Evolutionary conservation across 164 flowering plant genomes (phyloP), one percentile per base, ranked within the genome.

Genomic region (Pachysandra terminalis): DNA sequence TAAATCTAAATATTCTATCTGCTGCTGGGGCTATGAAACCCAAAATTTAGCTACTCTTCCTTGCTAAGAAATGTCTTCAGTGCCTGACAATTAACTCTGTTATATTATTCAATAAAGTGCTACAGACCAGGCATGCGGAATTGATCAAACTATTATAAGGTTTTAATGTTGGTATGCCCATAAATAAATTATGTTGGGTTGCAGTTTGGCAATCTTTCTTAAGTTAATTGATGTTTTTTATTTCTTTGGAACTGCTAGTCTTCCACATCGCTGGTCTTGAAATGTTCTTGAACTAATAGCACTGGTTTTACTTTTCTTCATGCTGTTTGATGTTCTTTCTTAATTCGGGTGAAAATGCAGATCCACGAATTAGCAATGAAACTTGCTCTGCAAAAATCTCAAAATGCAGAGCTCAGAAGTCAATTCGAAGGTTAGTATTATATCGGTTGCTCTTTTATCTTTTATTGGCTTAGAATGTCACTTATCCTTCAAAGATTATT

Each of bases 301-400:
- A 10, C 4, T 45, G n/a, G n/a, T 10, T 45, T 5, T 15, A 1
- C 2, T 45, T 45, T 58, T 58, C 27, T 58, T 27, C 26, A n/a
- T 32, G 19, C 6, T 15, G 2, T 32, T 0, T 28, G 9, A 9
- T 27, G 23, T 14, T 48, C 9, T 40, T 49, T 22, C 61, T 8
- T n/a, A n/a, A 66, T 41, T 13, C 0, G 59, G 52, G n/a, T 61
- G 17, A 56, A 53, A 69, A 57, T 70, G 68, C 69, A 77, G 80
- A 77, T 76, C 56, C 79, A 70, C 63, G 73, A 70, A 17, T 63
- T 70, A 45, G 73, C 73, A 70, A 56, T 70, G 93, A 91, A 90
- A 74, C 91, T 93, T 72, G 87, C 93, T 62, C 63, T 83, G 76
- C 98, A 93, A 68, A 96, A 85, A 83, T 84, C 96, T 49, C 96